These are phyloP conservation scores for Magnusiomyces fungicola DNA, from an alignment of 1,139 yeast species.

Conservation along the genomic window DNA sequence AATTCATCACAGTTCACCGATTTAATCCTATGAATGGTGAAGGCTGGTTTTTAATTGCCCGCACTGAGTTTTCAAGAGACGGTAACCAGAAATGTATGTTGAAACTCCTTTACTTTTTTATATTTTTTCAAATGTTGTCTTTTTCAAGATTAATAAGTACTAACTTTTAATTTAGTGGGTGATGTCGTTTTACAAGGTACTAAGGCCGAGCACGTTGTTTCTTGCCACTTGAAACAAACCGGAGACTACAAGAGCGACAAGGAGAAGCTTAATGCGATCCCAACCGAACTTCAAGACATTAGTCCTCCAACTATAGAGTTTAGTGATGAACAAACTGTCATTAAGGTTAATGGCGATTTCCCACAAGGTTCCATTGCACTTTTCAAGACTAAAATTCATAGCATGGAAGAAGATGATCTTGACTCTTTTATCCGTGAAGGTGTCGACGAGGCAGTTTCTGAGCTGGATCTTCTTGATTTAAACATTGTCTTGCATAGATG, in stretches of 20 bases:
- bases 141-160: conserved; percentile 9
- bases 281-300: conserved; percentile 52
- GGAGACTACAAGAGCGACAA: conserved; percentile 43
- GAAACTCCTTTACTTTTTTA: not conserved
- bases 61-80: conserved; percentile 58
- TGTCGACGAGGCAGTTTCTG: conserved; percentile 62
- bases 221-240: conserved; percentile 40
- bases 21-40: conserved; percentile 75
- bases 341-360: conserved; percentile 52
- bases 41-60: conserved; percentile 84
- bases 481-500: conserved; percentile 70
- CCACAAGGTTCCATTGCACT: conserved; percentile 91
- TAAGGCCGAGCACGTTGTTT: conserved; percentile 49
- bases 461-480: conserved; percentile 58
- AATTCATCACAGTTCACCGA: conserved; percentile 84
- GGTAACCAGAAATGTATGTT: conserved; percentile 29
- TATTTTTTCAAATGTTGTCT: not conserved
- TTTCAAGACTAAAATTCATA: conserved; percentile 52
- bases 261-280: conserved; percentile 46
- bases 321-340: conserved; percentile 40
- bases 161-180: conserved; percentile 45
- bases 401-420: conserved; percentile 48
- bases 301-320: conserved; percentile 43
- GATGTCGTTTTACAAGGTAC: conserved; percentile 65
- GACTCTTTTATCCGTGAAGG: conserved; percentile 64